These are phyloP conservation scores for Psilocybe sp. DNA, from an alignment of 768 basidiomycete genomes.

Conservation along the genomic window DNA sequence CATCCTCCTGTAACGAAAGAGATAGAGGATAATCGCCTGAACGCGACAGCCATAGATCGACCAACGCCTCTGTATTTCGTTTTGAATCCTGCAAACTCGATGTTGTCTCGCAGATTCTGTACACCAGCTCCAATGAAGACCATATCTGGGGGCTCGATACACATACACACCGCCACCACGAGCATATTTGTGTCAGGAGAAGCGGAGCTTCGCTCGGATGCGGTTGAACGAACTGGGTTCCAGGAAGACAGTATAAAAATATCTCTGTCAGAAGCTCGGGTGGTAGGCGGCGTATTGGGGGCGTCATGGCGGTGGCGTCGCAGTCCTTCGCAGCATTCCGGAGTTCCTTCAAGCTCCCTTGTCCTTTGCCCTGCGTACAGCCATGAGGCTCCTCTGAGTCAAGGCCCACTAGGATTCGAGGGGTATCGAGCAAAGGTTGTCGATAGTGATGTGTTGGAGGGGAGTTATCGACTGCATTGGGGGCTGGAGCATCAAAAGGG, in stretches of 20 bases:
- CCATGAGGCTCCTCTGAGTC: too few relatives aligned
- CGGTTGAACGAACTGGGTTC: constrained; percentile 12
- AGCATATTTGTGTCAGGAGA: constrained; percentile 23
- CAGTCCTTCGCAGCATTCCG: too few relatives aligned
- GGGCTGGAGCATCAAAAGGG: too few relatives aligned
- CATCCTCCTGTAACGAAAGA: constrained; percentile 14
- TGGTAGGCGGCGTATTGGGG: constrained; percentile 22
- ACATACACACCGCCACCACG: constrained; percentile 26
- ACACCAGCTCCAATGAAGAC: constrained; percentile 17
- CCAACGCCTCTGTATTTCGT: not conserved
- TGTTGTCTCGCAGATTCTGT: not conserved
- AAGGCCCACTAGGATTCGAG: too few relatives aligned
- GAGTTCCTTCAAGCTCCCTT: too few relatives aligned
- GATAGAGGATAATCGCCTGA: constrained; percentile 16
- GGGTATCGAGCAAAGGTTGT: too few relatives aligned
- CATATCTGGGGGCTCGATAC: constrained; percentile 26
- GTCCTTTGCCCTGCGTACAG: too few relatives aligned
- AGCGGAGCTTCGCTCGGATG: constrained; percentile 13
- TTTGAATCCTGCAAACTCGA: not conserved
- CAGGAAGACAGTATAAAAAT: constrained; percentile 18
- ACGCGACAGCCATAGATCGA: constrained; percentile 17
- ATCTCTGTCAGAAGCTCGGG: constrained; percentile 22
- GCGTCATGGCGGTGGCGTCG: too few relatives aligned
- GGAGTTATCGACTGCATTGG: too few relatives aligned
- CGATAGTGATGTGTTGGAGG: too few relatives aligned